Evolutionary conservation across 2,329 filamentous ascomycete genomes (phyloP).

Genomic region (Fusarium incarnatum): DNA sequence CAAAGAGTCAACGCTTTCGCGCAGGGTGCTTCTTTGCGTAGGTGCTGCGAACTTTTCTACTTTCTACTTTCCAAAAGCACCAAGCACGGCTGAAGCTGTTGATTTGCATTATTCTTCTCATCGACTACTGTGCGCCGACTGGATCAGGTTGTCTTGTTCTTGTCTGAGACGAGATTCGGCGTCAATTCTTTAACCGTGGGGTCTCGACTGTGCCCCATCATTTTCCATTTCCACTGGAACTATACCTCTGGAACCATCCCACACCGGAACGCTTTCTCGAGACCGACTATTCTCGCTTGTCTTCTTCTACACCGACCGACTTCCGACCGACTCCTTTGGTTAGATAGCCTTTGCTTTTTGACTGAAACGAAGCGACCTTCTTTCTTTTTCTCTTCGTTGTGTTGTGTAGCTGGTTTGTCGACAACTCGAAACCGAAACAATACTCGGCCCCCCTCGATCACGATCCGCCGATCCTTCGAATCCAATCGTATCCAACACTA

Average conservation of each 20-base stretch:
- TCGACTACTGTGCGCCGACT: conserved; percentile 36
- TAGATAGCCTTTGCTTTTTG: conserved; percentile 33
- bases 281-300: conserved; percentile 32
- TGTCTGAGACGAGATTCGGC: conserved; percentile 38
- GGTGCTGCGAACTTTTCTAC: conserved; percentile 42
- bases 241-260: conserved; percentile 22
- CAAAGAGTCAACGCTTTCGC: conserved; percentile 32
- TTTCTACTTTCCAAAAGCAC: conserved; percentile 26
- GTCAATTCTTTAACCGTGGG: conserved; percentile 38
- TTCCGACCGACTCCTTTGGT: conserved; percentile 24
- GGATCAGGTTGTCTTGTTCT: conserved; percentile 36
- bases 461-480: conserved; percentile 19
- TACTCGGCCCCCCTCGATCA: conserved; percentile 10
- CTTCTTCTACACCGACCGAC: conserved; percentile 20
- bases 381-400: conserved; percentile 9
- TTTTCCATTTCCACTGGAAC: conserved; percentile 28
- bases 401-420: conserved; percentile 21
- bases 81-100: conserved; percentile 23
- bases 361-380: conserved; percentile 1
- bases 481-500: conserved; percentile 7
- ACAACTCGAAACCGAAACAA: conserved; percentile 28
- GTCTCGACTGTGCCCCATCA: conserved; percentile 30
- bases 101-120: conserved; percentile 12
- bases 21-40: conserved; percentile 41
- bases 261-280: conserved; percentile 24